phyloP scores from a whole-genome alignment of 2,329 filamentous ascomycete species.

The Fusarium brachygibbosum region DNA sequence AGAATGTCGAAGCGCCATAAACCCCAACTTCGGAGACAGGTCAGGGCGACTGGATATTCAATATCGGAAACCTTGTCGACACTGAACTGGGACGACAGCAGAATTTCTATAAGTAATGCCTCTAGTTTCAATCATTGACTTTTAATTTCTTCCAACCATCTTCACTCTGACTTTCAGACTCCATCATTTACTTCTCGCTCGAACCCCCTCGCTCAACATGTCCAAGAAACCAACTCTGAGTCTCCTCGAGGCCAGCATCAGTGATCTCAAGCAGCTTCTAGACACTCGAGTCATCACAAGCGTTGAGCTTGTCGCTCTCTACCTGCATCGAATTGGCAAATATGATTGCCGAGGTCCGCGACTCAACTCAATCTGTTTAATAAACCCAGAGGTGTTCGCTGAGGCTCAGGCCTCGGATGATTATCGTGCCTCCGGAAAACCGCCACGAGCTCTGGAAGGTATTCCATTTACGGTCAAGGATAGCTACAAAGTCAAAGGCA shows the following conservation, averaged over 20 bases:
- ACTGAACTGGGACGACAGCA: too few species aligned
- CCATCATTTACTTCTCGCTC: too few species aligned
- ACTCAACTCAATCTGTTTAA: constrained; percentile 48
- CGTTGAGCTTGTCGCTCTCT: constrained; percentile 49
- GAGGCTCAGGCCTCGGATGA: constrained; percentile 50
- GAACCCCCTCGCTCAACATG: not conserved
- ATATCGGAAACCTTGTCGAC: not conserved
- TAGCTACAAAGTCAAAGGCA: constrained; percentile 65
- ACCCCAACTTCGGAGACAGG: not conserved
- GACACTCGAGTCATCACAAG: constrained; percentile 31
- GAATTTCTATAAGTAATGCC: not conserved
- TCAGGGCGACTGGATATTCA: not conserved
- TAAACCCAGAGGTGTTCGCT: constrained; percentile 48
- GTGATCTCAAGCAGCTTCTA: constrained; percentile 27
- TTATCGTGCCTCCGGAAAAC: constrained; percentile 35
- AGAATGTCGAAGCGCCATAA: not conserved
- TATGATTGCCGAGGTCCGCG: constrained; percentile 46
- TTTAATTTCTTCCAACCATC: not conserved
- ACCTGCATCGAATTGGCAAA: constrained; percentile 46
- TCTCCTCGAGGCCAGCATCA: not conserved
- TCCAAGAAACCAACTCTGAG: not conserved
- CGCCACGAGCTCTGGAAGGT: constrained; percentile 60
- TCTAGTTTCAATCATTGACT: too few species aligned
- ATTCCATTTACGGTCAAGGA: constrained; percentile 72
- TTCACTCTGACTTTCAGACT: rapidly evolving